phyloP scores from a whole-genome alignment of 345 rosid genomes.

The Psidium friedrichsthalianum region DNA sequence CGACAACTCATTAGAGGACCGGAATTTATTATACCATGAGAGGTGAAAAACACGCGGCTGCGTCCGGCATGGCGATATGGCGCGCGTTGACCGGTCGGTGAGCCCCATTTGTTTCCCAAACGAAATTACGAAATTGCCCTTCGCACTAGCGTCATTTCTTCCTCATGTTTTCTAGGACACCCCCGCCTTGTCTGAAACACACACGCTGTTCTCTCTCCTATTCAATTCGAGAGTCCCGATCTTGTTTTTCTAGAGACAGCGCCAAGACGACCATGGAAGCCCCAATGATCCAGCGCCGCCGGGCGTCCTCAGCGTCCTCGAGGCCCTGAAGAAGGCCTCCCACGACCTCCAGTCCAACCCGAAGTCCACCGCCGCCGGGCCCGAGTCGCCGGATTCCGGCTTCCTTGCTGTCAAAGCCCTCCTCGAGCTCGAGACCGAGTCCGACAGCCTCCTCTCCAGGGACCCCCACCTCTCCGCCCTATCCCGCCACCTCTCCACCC shows the following conservation, averaged over 20 bases:
- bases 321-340: conserved; percentile 61
- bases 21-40: not conserved
- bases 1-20: not conserved
- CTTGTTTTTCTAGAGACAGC: not conserved
- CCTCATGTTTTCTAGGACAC: not conserved
- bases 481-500: conserved; percentile 31
- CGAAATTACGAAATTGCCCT: not conserved
- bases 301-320: conserved; percentile 20
- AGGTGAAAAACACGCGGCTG: not conserved
- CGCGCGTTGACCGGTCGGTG: not conserved
- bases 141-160: not conserved
- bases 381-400: conserved; percentile 14
- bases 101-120: not conserved
- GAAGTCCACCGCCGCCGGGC: not conserved
- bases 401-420: conserved; percentile 44
- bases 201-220: not conserved
- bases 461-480: conserved; percentile 44
- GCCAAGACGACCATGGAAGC: not conserved
- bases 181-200: not conserved
- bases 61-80: not conserved
- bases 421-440: conserved; percentile 50
- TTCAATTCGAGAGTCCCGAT: not conserved
- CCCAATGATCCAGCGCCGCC: not conserved
- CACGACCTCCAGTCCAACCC: conserved; percentile 45
- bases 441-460: conserved; percentile 38